phyloP scores from a whole-genome alignment of 2,329 filamentous ascomycete species.

The Xylariales sp. region DNA sequence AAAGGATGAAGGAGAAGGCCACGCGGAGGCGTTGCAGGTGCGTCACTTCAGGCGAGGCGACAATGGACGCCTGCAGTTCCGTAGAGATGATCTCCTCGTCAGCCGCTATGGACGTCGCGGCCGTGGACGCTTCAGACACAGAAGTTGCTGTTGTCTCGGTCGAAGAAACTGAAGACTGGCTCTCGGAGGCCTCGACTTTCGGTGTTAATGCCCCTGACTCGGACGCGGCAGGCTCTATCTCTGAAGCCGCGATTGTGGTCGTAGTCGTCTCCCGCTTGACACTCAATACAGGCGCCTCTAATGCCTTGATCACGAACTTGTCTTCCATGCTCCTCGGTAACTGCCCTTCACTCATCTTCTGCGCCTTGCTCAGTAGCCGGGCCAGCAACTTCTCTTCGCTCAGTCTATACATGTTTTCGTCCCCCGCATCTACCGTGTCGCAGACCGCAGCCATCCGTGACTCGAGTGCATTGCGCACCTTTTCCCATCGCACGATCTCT shows the following conservation, averaged over 20 bases:
- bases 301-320: constrained; percentile 68
- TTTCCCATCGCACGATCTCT: constrained; percentile 46
- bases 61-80: constrained; percentile 36
- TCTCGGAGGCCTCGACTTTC: constrained; percentile 31
- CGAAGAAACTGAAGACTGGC: constrained; percentile 36
- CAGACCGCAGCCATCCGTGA: constrained; percentile 66
- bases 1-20: constrained; percentile 60
- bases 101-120: constrained; percentile 38
- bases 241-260: background rate
- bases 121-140: constrained; percentile 38
- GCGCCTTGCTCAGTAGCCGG: constrained; percentile 67
- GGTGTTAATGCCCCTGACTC: constrained; percentile 24
- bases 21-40: constrained; percentile 60
- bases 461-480: constrained; percentile 51
- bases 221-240: constrained; percentile 6
- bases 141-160: constrained; percentile 29
- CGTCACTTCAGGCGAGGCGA: constrained; percentile 44
- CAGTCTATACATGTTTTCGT: constrained; percentile 80
- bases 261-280: constrained; percentile 52
- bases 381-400: constrained; percentile 65
- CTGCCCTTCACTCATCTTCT: constrained; percentile 56
- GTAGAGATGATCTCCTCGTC: constrained; percentile 19
- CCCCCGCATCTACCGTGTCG: constrained; percentile 76
- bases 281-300: constrained; percentile 72
- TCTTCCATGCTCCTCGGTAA: constrained; percentile 82